Base-by-base conservation (phyloP, 176 grass and related monocot species). In the Canna indica region DNA sequence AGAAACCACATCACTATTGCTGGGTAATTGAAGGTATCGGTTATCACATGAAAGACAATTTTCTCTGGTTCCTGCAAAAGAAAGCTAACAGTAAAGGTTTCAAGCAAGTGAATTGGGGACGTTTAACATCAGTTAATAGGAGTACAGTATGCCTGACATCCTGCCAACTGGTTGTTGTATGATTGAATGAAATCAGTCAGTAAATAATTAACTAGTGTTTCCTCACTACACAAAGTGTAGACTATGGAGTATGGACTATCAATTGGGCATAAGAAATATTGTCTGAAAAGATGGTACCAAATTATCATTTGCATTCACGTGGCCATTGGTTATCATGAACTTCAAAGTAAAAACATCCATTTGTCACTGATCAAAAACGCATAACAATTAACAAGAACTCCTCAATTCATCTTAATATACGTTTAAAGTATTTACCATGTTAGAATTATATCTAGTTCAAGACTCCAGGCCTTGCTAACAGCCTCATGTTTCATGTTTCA, bases 1-100 rank as follows among this genome's bases (percentile, higher is more conserved):
- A 88, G 67, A 89, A 96, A 91, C 92, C 92, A 96, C 84, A 86
- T 88, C 67, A 10, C 69, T 85, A 96, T 89, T 73, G 92, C 88
- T 75, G 92, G 92, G 77, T 85, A 91, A 77, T 85, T 91, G 47
- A 89, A 73, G 8, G 88, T 74, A 81, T 96, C 88, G 15, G 88
- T 90, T 57, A 96, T 73, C 73, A 96, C 68, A 79, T 96, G 88
- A 69, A 96, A 96, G 59, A 87, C 67, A 68, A 96, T 83, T 81
- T 78, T 89, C 68, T 83, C 70, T 36, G 86, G 81, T 76, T 91
- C 83, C 86, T 96, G 81, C 69, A 32, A 79, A 45, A 69, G 48
- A n/a, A n/a, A 34, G 7, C 52, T 38, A 77, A 69, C 33, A 69
- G 36, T 59, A 77, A 77, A 77, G 45, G 14, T 69, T 58, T 53